Evolutionary conservation across 2,329 filamentous ascomycete species (phyloP).

Genomic region (Trichoderma koningiopsis): DNA sequence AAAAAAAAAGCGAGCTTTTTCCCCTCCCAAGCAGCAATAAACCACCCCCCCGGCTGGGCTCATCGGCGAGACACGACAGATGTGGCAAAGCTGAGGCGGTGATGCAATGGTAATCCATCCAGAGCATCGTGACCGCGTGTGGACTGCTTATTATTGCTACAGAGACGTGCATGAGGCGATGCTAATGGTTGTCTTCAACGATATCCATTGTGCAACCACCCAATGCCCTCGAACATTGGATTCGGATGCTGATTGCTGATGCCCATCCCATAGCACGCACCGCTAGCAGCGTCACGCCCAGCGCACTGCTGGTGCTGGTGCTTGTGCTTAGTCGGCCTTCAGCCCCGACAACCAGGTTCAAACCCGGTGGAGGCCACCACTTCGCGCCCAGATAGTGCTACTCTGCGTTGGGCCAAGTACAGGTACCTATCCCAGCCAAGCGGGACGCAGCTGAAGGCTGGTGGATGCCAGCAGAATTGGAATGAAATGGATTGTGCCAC

Average conservation of each 20-base stretch:
- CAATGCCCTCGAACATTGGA: neutral
- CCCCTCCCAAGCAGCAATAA: constrained; percentile 2
- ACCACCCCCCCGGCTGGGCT: constrained; percentile 16
- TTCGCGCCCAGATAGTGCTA: constrained; percentile 21
- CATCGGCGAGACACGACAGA: constrained; percentile 20
- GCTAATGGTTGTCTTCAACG: neutral
- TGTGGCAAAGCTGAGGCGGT: constrained; percentile 22
- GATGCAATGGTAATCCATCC: constrained; percentile 12
- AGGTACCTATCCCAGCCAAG: neutral
- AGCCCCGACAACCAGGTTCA: constrained; percentile 20
- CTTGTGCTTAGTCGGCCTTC: neutral
- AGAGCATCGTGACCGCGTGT: neutral
- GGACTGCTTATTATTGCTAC: neutral
- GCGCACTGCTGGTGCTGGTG: neutral
- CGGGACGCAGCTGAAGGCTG: constrained; percentile 26
- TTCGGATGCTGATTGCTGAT: neutral
- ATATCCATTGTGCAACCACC: constrained; percentile 2
- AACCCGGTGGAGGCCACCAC: neutral
- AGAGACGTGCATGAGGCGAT: neutral
- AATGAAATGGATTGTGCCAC: neutral
- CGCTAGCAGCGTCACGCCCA: neutral
- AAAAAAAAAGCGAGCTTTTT: neutral
- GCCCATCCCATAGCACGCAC: neutral
- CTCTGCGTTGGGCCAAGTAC: constrained; percentile 18
- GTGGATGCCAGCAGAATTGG: constrained; percentile 24